phyloP scores from a whole-genome alignment of 176 grass and related monocot genomes.

The Carex myosuroides region DNA sequence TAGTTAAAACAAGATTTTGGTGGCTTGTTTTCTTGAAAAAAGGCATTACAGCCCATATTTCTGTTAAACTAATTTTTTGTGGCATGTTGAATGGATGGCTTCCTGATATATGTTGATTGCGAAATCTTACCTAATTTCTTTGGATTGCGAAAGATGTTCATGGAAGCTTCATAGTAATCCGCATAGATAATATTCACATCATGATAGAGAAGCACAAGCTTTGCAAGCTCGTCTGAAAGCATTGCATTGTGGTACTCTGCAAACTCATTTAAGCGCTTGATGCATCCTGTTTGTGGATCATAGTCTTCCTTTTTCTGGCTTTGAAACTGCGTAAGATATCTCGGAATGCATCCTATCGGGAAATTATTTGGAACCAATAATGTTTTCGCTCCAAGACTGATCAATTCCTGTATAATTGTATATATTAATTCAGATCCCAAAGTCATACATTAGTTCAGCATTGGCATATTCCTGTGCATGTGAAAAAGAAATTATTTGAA shows the following conservation, averaged over 20 bases:
- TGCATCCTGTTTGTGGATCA: conserved; percentile 68
- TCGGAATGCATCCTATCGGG: conserved; percentile 65
- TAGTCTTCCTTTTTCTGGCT: conserved; percentile 61
- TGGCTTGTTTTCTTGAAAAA: too few relatives aligned
- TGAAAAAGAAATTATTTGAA: too few relatives aligned
- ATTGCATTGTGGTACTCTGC: conserved; percentile 59
- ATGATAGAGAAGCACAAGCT: conserved; percentile 35
- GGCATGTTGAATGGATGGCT: neutral
- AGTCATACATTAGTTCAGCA: neutral
- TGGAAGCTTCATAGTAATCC: conserved; percentile 66
- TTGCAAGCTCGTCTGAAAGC: conserved; percentile 43
- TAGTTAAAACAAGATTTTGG: too few relatives aligned
- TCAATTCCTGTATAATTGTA: conserved; percentile 50
- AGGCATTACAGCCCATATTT: too few relatives aligned
- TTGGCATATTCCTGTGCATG: too few relatives aligned
- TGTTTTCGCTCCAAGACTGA: conserved; percentile 63
- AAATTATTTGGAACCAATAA: conserved; percentile 81
- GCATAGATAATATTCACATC: conserved; percentile 56
- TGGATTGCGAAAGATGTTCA: conserved; percentile 49
- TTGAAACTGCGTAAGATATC: conserved; percentile 54
- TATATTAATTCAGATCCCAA: neutral
- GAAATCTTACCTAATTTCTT: conserved; percentile 49
- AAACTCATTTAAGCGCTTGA: conserved; percentile 77
- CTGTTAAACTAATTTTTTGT: too few relatives aligned
- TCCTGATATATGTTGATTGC: neutral